phyloP scores from a whole-genome alignment of 345 rosid genomes.

The Populus ilicifolia region DNA sequence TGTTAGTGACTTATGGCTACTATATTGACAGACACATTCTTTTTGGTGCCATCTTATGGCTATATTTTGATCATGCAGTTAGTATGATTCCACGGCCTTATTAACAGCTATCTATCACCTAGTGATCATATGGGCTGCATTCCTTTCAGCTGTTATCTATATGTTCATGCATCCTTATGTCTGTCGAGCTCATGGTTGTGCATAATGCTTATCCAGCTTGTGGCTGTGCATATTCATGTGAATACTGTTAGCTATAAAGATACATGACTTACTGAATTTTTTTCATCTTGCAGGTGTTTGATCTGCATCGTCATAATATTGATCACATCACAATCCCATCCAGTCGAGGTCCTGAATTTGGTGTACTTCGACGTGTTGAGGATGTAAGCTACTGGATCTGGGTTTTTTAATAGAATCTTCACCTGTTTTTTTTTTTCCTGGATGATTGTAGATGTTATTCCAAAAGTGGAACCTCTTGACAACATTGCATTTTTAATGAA shows the following conservation, averaged over 20 bases:
- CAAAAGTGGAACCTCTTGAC: not conserved
- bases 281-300: slow-evolving; percentile 55
- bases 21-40: too few species aligned
- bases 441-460: not conserved
- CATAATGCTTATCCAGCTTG: not conserved
- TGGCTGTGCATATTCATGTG: not conserved
- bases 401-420: not conserved
- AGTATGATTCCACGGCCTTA: not conserved
- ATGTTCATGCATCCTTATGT: not conserved
- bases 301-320: slow-evolving; percentile 92
- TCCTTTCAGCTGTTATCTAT: not conserved
- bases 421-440: not conserved
- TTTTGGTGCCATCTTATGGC: not conserved
- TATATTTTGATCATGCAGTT: not conserved
- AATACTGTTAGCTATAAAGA: not conserved
- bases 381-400: slow-evolving; percentile 55
- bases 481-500: not conserved
- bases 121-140: not conserved
- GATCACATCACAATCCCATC: slow-evolving; percentile 90
- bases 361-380: slow-evolving; percentile 80
- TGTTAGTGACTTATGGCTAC: not conserved
- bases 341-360: slow-evolving; percentile 68
- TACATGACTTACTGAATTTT: not conserved
- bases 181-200: not conserved
- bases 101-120: not conserved